These are phyloP conservation scores for Fusarium sororula DNA, from an alignment of 2,329 filamentous ascomycete genomes.

Conservation along the genomic window DNA sequence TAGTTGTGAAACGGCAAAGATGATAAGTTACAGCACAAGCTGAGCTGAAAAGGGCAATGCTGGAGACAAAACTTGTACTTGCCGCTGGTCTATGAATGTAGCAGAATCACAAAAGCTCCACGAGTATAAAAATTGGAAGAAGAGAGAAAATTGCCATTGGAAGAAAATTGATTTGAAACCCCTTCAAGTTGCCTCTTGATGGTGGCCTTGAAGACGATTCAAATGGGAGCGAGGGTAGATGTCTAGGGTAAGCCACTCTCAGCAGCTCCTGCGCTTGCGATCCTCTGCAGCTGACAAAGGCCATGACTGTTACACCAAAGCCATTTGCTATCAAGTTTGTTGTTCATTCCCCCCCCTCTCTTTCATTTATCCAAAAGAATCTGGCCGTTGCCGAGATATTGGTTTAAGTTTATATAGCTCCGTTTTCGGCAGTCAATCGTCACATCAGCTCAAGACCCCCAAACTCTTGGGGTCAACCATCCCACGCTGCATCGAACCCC, in stretches of 20 bases:
- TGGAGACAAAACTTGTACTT: not conserved
- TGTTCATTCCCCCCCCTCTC: not conserved
- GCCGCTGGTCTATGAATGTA: too few relatives aligned
- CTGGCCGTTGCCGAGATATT: not conserved
- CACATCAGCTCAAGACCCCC: slow-evolving; percentile 16
- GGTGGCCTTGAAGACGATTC: not conserved
- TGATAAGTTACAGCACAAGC: too few relatives aligned
- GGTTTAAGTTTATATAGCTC: not conserved
- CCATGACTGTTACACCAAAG: not conserved
- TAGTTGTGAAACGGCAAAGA: not conserved
- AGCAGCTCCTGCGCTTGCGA: not conserved
- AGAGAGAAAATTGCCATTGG: not conserved
- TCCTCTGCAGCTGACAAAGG: slow-evolving; percentile 4
- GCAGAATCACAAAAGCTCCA: not conserved
- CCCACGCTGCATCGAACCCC: slow-evolving; percentile 18
- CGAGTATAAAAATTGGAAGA: not conserved
- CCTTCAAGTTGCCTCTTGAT: not conserved
- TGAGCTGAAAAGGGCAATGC: too few relatives aligned
- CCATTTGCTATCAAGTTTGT: not conserved
- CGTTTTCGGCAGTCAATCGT: slow-evolving; percentile 5
- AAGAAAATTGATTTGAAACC: not conserved
- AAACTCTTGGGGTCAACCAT: slow-evolving; percentile 27
- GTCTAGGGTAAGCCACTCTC: slow-evolving; percentile 20
- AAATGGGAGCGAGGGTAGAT: not conserved
- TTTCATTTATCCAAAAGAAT: not conserved